phyloP scores from a whole-genome alignment of 495 filamentous ascomycete genomes.

The Immersiella caudata region DNA sequence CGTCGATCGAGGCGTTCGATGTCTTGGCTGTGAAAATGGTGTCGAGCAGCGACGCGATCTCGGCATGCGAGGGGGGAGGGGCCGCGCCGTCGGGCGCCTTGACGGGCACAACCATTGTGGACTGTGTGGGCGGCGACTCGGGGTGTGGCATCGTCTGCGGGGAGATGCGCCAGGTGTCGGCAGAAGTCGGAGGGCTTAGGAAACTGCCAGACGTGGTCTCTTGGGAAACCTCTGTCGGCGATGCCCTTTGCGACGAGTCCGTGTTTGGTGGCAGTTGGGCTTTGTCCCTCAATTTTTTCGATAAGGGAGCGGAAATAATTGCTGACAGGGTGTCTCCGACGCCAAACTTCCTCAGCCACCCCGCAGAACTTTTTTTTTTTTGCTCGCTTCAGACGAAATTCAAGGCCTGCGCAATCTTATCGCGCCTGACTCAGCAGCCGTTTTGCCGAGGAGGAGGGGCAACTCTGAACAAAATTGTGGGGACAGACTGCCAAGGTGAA shows the following conservation, averaged over 20 bases:
- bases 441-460: constrained; percentile 7
- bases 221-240: constrained; percentile 23
- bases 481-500: background rate
- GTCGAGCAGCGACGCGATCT: constrained; percentile 71
- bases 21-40: constrained; percentile 78
- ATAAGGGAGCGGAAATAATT: constrained; percentile 15
- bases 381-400: constrained; percentile 8
- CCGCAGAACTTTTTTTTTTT: constrained; percentile 20
- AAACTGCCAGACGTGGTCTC: constrained; percentile 15
- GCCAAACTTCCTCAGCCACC: constrained; percentile 9
- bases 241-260: constrained; percentile 21
- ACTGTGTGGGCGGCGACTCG: constrained; percentile 25
- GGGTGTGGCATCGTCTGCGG: constrained; percentile 30
- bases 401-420: constrained; percentile 13
- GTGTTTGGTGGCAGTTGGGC: constrained; percentile 7
- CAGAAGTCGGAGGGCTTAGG: constrained; percentile 7
- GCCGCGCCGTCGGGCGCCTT: constrained; percentile 40
- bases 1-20: constrained; percentile 85
- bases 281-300: background rate
- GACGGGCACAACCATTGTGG: constrained; percentile 38
- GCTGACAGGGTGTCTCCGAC: constrained; percentile 15
- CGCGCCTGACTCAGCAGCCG: constrained; percentile 12
- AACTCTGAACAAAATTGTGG: background rate
- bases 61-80: constrained; percentile 67
- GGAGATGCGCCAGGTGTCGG: background rate